These are phyloP conservation scores for Elongisporangium senticosum DNA, from an alignment of 352 stramenopile genomes.

Conservation along the genomic window DNA sequence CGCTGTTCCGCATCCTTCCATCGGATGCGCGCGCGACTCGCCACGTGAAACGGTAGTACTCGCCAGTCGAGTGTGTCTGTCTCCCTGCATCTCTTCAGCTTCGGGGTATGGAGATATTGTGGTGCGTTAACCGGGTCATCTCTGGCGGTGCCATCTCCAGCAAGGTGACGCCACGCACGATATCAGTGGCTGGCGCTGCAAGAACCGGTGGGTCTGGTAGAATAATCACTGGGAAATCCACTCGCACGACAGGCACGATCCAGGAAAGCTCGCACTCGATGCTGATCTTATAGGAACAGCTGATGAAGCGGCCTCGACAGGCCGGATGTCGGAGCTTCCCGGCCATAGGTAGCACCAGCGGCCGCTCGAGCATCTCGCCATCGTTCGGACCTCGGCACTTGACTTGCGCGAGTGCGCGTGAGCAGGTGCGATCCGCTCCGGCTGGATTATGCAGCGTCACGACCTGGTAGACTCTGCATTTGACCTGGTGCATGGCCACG, in stretches of 20 bases:
- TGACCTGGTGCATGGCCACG: conserved; percentile 40
- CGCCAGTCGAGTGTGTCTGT: background rate
- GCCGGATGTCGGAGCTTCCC: conserved; percentile 53
- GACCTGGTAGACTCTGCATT: conserved; percentile 52
- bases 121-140: background rate
- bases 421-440: conserved; percentile 29
- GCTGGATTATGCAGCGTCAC: conserved; percentile 40
- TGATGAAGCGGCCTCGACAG: conserved; percentile 46
- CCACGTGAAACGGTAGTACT: background rate
- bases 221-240: conserved; percentile 37
- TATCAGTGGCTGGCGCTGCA: background rate
- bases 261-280: conserved; percentile 54
- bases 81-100: background rate
- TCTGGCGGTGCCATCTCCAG: background rate
- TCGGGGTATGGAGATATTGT: background rate
- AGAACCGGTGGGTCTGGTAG: conserved; percentile 5
- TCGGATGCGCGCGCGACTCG: background rate
- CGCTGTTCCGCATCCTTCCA: background rate
- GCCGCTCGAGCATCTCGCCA: conserved; percentile 52
- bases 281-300: conserved; percentile 51
- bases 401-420: conserved; percentile 39
- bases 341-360: conserved; percentile 47
- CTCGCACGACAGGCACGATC: conserved; percentile 14
- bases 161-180: background rate
- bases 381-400: conserved; percentile 42